phyloP scores from a whole-genome alignment of 83 land plant genomes.

The Picea mariana region DNA sequence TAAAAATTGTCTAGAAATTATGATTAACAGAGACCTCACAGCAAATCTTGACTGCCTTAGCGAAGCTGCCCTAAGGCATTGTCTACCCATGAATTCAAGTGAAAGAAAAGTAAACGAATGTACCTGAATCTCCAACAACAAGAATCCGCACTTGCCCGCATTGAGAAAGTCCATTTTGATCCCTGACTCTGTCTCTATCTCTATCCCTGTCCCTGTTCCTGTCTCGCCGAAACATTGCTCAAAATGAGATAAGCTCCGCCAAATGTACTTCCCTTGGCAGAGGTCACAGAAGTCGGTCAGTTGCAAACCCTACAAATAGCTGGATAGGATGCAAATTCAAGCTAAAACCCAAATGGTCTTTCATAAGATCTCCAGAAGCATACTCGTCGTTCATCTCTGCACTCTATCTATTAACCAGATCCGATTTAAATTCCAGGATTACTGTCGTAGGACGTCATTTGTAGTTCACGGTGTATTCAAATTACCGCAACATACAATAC shows the following conservation, averaged over 20 bases:
- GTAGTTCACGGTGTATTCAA: not conserved
- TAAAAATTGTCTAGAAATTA: too few relatives aligned
- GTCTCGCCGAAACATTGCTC: conserved; percentile 16
- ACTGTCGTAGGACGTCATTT: not conserved
- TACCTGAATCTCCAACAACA: conserved; percentile 79
- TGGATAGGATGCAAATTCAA: not conserved
- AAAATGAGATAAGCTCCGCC: not conserved
- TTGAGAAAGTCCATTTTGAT: too few relatives aligned
- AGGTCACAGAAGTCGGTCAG: not conserved
- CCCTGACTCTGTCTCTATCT: too few relatives aligned
- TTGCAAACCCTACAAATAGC: not conserved
- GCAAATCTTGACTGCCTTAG: not conserved
- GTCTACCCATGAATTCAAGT: not conserved
- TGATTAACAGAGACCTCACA: too few relatives aligned
- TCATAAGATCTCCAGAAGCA: not conserved
- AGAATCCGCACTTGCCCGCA: conserved; percentile 6
- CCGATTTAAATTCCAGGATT: not conserved
- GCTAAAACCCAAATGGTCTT: not conserved
- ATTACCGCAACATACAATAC: not conserved
- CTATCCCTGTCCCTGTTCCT: conserved; percentile 49
- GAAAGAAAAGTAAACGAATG: not conserved
- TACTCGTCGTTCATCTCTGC: not conserved
- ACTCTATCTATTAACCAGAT: not conserved
- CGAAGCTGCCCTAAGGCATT: not conserved
- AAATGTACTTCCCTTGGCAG: not conserved